phyloP scores from a whole-genome alignment of 1,284 basidiomycete species.

The Ustilago tritici region DNA sequence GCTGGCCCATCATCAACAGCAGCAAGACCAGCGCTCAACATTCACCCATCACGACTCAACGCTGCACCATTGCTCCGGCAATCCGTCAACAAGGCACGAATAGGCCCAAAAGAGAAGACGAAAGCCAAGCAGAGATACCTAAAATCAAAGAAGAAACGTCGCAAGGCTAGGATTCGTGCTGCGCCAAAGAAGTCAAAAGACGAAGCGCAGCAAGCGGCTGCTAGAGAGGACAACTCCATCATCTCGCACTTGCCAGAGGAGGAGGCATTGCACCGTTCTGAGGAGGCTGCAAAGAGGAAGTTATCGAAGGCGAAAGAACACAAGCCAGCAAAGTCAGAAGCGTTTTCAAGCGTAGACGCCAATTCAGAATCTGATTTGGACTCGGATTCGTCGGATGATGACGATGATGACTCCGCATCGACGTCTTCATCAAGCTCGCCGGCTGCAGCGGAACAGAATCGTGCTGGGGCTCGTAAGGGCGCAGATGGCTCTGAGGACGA shows the following conservation, averaged over 20 bases:
- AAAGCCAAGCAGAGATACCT: conserved; percentile 67
- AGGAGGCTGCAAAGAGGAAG: conserved; percentile 18
- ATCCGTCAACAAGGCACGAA: conserved; percentile 44
- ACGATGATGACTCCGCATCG: conserved; percentile 14
- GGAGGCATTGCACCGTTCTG: conserved; percentile 23
- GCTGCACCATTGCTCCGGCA: conserved; percentile 45
- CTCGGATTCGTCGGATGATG: conserved; percentile 18
- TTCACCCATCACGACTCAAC: conserved; percentile 60
- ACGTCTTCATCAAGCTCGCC: conserved; percentile 7
- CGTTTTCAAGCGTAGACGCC: conserved; percentile 10
- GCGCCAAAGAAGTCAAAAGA: conserved; percentile 54
- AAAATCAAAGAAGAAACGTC: conserved; percentile 63
- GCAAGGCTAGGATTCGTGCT: conserved; percentile 56
- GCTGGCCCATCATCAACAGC: conserved; percentile 11
- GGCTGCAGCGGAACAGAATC: neutral
- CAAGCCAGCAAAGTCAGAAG: conserved; percentile 2
- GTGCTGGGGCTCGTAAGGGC: neutral
- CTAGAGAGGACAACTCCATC: conserved; percentile 23
- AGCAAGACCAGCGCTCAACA: conserved; percentile 34
- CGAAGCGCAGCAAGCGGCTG: conserved; percentile 18
- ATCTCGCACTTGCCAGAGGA: conserved; percentile 37
- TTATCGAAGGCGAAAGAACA: neutral
- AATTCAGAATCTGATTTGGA: conserved; percentile 10
- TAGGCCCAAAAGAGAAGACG: conserved; percentile 55
- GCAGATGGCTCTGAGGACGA: neutral